phyloP scores from a whole-genome alignment of 352 stramenopile species.

The Globisporangium okanoganense region DNA sequence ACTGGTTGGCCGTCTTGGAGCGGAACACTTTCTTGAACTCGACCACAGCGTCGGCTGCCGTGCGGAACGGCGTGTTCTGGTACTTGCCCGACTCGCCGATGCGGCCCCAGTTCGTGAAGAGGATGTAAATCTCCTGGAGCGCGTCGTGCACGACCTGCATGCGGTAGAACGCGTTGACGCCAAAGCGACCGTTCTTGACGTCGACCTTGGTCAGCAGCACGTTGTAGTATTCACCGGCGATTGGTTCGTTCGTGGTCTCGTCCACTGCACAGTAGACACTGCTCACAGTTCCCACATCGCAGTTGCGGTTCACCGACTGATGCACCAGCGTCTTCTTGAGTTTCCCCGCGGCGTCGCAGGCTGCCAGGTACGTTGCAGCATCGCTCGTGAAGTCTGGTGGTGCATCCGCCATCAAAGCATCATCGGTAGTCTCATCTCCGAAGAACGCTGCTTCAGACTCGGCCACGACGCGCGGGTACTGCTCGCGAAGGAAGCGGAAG shows the following conservation, averaged over 20 bases:
- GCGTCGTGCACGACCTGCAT: conserved; percentile 62
- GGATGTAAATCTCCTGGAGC: conserved; percentile 58
- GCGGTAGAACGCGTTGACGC: conserved; percentile 71
- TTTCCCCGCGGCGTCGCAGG: conserved; percentile 48
- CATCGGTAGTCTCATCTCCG: conserved; percentile 13
- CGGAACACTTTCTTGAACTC: conserved; percentile 82
- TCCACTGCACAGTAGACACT: conserved; percentile 26
- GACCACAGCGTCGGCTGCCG: conserved; percentile 36
- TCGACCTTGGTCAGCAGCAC: conserved; percentile 71
- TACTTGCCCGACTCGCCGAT: conserved; percentile 69
- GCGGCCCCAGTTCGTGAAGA: conserved; percentile 77
- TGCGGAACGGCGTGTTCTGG: conserved; percentile 66
- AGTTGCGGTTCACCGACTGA: conserved; percentile 42
- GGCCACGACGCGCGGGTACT: conserved; percentile 24
- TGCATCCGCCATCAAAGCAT: conserved; percentile 20
- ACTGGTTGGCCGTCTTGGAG: conserved; percentile 66
- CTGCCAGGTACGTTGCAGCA: conserved; percentile 37
- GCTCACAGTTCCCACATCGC: conserved; percentile 47
- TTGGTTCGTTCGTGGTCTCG: conserved; percentile 19
- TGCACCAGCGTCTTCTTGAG: conserved; percentile 37
- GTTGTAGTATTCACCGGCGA: conserved; percentile 40
- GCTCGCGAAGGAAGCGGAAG: conserved; percentile 37
- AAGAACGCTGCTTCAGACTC: conserved; percentile 26
- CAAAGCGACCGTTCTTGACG: conserved; percentile 61
- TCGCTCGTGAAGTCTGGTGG: conserved; percentile 40